A percentile compares a stretch with the other conserved stretches of the same genome.
Evolutionary conservation across 208 protist species (phyloP).

Genomic region (Acanthamoeba culbertsoni): DNA sequence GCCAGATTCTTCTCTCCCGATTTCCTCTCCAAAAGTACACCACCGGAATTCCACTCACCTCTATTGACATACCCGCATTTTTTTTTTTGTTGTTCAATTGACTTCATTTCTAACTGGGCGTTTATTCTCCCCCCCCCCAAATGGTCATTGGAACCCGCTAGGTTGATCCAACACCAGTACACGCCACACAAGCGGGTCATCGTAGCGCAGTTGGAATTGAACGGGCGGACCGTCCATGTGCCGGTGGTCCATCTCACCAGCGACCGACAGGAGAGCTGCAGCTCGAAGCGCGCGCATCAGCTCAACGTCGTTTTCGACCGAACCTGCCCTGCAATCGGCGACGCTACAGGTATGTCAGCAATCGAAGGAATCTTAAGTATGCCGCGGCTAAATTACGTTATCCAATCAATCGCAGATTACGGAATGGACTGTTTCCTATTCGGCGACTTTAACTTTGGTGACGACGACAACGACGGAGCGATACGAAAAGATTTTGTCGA

Average conservation of each 20-base stretch:
- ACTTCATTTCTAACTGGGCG: neutral
- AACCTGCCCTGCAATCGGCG: neutral
- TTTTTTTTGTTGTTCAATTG: neutral
- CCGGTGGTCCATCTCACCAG: conserved; percentile 56
- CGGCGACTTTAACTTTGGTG: conserved; percentile 62
- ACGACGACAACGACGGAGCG: conserved; percentile 13
- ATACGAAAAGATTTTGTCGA: conserved; percentile 49
- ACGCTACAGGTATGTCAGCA: neutral
- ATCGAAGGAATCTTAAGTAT: too few species aligned
- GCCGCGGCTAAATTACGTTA: too few species aligned
- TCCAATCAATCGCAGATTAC: too few species aligned
- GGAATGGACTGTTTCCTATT: conserved; percentile 51
- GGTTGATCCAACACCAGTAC: conserved; percentile 48
- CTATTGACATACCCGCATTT: neutral
- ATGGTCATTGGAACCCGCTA: too few species aligned
- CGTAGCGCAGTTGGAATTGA: conserved; percentile 27
- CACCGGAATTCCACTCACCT: neutral
- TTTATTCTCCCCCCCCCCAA: too few species aligned
- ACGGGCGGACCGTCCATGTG: conserved; percentile 6
- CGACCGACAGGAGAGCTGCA: conserved; percentile 7
- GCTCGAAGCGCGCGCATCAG: conserved; percentile 44
- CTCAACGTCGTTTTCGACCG: conserved; percentile 46
- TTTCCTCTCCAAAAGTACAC: conserved; percentile 35
- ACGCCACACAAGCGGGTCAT: conserved; percentile 37
- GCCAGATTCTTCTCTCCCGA: conserved; percentile 31